Base-by-base conservation (phyloP, 192 early-diverging fungal species). In the Entomortierella chlamydospora region DNA sequence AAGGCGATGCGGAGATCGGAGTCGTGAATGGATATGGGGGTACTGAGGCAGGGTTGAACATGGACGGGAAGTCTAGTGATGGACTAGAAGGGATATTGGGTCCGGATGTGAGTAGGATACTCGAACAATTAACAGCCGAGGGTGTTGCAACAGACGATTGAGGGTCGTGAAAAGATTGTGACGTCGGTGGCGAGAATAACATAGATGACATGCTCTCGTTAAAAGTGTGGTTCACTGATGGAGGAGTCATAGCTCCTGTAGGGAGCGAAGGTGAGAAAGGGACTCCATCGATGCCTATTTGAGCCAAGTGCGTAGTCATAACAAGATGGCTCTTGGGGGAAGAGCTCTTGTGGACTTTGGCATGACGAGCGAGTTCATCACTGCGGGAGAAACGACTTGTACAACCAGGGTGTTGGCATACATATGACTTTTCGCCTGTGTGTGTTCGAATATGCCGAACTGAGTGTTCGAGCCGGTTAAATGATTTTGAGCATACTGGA, bases 361-460 rank as follows among this genome's bases (percentile, higher is more conserved):
- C 54, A 81, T 95, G 94, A 22, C 91, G 85, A 10, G 91, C 89
- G 50, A 95, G 88, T 79, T 95, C 94, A 74, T 91, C 92, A 29
- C 86, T 88, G 31, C 90, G 84, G 17, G 90, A 89, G 59, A 94
- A 95, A 18, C 87, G 85, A 73, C 91, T 92, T 62, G 85, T 85
- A 81, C 94, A 96, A 53, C 90, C 90, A 33, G 89, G 83, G 56
- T 87, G 85, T 43, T 84, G 86, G 80, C 94, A 95, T 12, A 83
- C 73, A 74, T 93, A 88, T 17, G 91, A 89, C 57, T 90, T 90
- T 81, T 94, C 93, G 43, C 93, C 93, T 0, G 93, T 96, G 68
- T 96, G 94, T 9, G 90, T 93, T 64, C 89, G 87, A 47, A 92
- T 89, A 68, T 96, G 93, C 29, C 90, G 87, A 13, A 87, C 91